Percentiles rank a stretch among this genome's conserved stretches.
Conservation (phyloP, 129 eudicot genomes). For the Escallonia herrerae region DNA sequence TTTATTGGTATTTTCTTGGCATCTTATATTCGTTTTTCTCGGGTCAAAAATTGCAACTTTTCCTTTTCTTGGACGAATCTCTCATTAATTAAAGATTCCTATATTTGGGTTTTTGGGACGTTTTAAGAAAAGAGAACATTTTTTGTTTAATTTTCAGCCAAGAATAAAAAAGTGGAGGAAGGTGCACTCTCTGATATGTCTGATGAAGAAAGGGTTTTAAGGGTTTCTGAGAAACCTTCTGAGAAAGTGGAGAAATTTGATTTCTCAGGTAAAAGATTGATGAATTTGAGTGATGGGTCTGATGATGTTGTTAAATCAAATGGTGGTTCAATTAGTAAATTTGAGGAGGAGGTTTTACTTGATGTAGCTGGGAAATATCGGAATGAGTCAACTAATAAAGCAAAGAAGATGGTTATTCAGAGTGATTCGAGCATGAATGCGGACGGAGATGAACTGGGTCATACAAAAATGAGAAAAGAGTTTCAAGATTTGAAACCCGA, state of each 20-base stretch:
- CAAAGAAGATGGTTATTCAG: constrained; percentile 18
- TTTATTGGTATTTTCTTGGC: background rate
- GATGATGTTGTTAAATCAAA: constrained; percentile 40
- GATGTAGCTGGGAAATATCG: constrained; percentile 17
- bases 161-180: constrained; percentile 39
- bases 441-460: background rate
- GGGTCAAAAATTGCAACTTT: too few species aligned
- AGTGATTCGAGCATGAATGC: constrained; percentile 11
- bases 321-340: constrained; percentile 36
- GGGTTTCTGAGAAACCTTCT: constrained; percentile 21
- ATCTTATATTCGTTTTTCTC: too few species aligned
- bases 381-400: constrained; percentile 11
- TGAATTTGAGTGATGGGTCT: constrained; percentile 36
- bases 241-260: constrained; percentile 38
- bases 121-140: constrained; percentile 5
- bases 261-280: constrained; percentile 30
- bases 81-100: too few species aligned
- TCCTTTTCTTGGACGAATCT: too few species aligned
- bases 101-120: background rate
- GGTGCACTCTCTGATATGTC: constrained; percentile 43
- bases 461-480: constrained; percentile 17
- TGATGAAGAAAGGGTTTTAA: constrained; percentile 50
- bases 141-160: constrained; percentile 40
- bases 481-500: constrained; percentile 33
- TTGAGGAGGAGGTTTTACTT: constrained; percentile 16